Evolutionary conservation across 2,329 filamentous ascomycete genomes (phyloP).

Genomic region (Pseudogymnoascus sp.): DNA sequence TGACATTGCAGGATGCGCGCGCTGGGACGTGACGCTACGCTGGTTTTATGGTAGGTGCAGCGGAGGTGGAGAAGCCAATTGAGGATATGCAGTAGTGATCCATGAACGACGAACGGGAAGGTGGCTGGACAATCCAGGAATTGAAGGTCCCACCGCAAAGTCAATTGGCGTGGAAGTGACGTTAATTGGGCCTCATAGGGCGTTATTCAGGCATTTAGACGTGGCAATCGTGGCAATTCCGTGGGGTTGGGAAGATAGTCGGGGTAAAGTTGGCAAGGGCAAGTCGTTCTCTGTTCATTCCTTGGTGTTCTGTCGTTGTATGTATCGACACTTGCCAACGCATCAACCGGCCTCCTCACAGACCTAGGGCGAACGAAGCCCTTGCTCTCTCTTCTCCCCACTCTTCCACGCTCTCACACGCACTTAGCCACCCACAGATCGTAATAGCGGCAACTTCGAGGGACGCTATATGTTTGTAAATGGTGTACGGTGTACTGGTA

Average conservation of each 20-base stretch:
- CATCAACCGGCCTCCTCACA: slow-evolving; percentile 3
- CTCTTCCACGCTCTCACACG: background rate
- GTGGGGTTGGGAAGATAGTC: background rate
- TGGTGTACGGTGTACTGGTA: background rate
- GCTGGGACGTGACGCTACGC: slow-evolving; percentile 4
- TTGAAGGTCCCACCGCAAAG: background rate
- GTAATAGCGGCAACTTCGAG: background rate
- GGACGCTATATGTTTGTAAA: background rate
- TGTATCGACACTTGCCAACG: slow-evolving; percentile 4
- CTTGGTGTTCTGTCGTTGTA: background rate
- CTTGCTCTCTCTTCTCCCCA: background rate
- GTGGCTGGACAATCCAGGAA: background rate
- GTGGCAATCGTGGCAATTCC: background rate
- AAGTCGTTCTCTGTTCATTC: background rate
- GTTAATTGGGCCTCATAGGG: slow-evolving; percentile 2
- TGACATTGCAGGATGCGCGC: slow-evolving; percentile 1
- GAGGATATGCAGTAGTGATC: slow-evolving; percentile 2
- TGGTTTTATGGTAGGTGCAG: slow-evolving; percentile 3
- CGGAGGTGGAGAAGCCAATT: slow-evolving; percentile 4
- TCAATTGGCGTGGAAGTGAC: background rate
- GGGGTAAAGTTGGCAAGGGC: slow-evolving; percentile 3
- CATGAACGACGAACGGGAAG: slow-evolving; percentile 1
- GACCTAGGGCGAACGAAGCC: background rate
- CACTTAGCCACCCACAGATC: slow-evolving; percentile 1
- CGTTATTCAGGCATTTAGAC: slow-evolving; percentile 1